A percentile compares a stretch with the other conserved stretches of the same genome.
Conservation (phyloP, 2,329 filamentous ascomycete species). For the Botryosphaeria agaves region DNA sequence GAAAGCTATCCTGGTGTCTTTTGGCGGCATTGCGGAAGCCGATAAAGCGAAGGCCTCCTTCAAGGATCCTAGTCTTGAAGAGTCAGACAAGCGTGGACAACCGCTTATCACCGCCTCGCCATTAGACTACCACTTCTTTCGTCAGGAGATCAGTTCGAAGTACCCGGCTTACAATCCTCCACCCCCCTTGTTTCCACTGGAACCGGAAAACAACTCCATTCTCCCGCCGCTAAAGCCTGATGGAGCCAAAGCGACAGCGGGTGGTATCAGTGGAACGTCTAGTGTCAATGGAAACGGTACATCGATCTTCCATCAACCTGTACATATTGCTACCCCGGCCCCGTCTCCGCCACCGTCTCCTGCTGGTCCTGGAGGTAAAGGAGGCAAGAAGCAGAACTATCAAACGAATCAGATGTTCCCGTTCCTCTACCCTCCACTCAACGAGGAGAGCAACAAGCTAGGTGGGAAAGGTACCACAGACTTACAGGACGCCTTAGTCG, state of each 20-base stretch:
- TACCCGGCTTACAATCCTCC: slow-evolving; percentile 94
- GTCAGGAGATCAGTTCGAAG: slow-evolving; percentile 93
- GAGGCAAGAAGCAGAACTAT: slow-evolving; percentile 96
- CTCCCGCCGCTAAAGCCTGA: slow-evolving; percentile 71
- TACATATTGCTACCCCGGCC: slow-evolving; percentile 95
- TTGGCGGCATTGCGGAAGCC: slow-evolving; percentile 63
- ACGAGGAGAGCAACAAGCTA: slow-evolving; percentile 73
- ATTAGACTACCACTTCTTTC: slow-evolving; percentile 87
- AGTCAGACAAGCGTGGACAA: slow-evolving; percentile 42
- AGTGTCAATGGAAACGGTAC: slow-evolving; percentile 25
- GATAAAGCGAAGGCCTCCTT: slow-evolving; percentile 57
- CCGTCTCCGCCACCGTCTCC: slow-evolving; percentile 92
- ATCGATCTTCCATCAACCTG: slow-evolving; percentile 86
- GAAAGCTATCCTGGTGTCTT: slow-evolving; percentile 77
- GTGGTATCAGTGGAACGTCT: no score
- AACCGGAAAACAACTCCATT: slow-evolving; percentile 80
- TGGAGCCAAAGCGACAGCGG: slow-evolving; percentile 30
- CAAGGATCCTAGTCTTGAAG: slow-evolving; percentile 24
- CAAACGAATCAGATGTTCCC: slow-evolving; percentile 98
- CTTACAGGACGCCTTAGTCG: slow-evolving; percentile 62
- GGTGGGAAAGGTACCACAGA: slow-evolving; percentile 78
- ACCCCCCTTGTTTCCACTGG: slow-evolving; percentile 62
- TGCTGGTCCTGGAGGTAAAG: slow-evolving; percentile 66
- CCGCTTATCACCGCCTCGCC: slow-evolving; percentile 85
- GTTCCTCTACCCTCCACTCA: slow-evolving; percentile 88